phyloP scores from a whole-genome alignment of 768 basidiomycete species.

The Stropharia rugosoannulata region DNA sequence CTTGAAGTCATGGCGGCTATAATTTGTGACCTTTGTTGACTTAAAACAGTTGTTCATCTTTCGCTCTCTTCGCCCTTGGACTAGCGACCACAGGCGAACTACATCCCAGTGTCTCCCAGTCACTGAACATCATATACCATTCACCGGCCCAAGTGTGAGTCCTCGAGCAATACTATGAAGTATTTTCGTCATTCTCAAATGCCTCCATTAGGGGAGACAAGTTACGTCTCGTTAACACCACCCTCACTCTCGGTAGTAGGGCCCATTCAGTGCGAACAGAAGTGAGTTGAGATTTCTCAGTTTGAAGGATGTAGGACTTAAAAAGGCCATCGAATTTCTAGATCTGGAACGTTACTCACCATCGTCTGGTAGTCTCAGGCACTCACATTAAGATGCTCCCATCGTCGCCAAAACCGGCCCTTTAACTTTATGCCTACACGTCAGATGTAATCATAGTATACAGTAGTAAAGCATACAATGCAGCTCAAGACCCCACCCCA shows the following conservation, averaged over 20 bases:
- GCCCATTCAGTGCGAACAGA: constrained; percentile 49
- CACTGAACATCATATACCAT: constrained; percentile 52
- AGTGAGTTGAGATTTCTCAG: constrained; percentile 22
- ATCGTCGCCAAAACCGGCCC: constrained; percentile 20
- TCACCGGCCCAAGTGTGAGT: constrained; percentile 53
- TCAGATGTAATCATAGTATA: background rate
- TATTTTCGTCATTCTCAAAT: background rate
- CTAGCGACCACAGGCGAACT: constrained; percentile 22
- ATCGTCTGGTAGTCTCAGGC: constrained; percentile 52
- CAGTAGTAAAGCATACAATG: background rate
- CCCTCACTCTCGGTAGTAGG: constrained; percentile 47
- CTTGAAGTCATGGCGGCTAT: background rate
- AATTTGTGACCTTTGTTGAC: background rate
- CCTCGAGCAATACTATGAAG: background rate
- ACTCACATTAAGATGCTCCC: constrained; percentile 56
- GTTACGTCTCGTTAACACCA: constrained; percentile 51
- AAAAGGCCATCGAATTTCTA: constrained; percentile 14
- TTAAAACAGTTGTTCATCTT: constrained; percentile 42
- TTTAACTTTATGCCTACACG: background rate
- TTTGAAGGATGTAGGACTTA: background rate
- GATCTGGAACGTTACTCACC: constrained; percentile 57
- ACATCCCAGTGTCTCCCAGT: constrained; percentile 44
- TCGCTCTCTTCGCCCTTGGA: constrained; percentile 39
- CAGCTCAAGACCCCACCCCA: background rate
- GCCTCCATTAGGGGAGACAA: constrained; percentile 40